Evolutionary conservation across 2,329 filamentous ascomycete species (phyloP).

Genomic region (Phaeosphaeria sp.): DNA sequence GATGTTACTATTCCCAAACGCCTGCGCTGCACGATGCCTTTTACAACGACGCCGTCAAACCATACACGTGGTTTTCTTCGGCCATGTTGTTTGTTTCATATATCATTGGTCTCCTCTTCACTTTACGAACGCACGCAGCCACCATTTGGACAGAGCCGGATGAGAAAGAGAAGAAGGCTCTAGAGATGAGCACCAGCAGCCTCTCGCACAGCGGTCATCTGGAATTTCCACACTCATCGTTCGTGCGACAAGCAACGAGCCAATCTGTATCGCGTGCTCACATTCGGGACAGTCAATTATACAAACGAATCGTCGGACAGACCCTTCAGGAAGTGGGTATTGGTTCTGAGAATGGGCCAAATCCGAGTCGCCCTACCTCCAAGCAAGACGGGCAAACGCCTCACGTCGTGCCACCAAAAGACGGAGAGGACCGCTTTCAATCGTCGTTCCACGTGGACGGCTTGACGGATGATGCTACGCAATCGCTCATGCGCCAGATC

Average conservation of each 20-base stretch:
- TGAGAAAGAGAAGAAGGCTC: constrained; percentile 53
- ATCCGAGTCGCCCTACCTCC: constrained; percentile 35
- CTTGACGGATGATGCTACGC: constrained; percentile 82
- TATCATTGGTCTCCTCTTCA: constrained; percentile 93
- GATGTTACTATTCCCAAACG: constrained; percentile 91
- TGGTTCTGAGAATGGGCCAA: constrained; percentile 59
- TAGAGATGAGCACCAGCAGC: constrained; percentile 47
- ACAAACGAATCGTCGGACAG: constrained; percentile 91
- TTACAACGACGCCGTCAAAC: constrained; percentile 87
- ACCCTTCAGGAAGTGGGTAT: constrained; percentile 85
- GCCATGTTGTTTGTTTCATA: constrained; percentile 89
- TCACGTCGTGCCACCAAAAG: constrained; percentile 47
- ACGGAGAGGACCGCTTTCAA: constrained; percentile 46
- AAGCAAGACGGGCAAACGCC: constrained; percentile 39
- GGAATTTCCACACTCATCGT: constrained; percentile 37
- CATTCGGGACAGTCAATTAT: constrained; percentile 86
- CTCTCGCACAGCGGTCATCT: constrained; percentile 40
- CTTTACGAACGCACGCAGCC: constrained; percentile 90
- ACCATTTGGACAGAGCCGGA: constrained; percentile 90
- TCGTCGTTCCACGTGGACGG: constrained; percentile 64
- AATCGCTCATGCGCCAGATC: constrained; percentile 81
- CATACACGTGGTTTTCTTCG: constrained; percentile 91
- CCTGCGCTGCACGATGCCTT: constrained; percentile 87
- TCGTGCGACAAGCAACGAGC: constrained; percentile 39
- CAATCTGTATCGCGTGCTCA: constrained; percentile 56